These are phyloP conservation scores for Nigrospora sphaerica DNA, from an alignment of 2,329 filamentous ascomycete genomes.

Conservation along the genomic window DNA sequence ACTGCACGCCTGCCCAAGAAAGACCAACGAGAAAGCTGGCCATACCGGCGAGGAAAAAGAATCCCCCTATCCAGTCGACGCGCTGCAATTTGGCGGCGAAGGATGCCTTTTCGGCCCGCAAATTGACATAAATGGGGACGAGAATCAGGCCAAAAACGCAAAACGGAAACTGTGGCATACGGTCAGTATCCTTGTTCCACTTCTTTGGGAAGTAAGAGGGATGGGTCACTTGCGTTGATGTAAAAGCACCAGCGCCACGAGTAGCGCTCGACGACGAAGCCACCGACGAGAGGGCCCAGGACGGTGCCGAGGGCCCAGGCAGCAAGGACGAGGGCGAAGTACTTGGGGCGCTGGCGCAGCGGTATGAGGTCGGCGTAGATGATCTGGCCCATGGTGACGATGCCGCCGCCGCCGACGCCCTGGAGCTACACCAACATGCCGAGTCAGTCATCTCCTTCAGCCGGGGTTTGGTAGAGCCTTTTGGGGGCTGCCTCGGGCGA, in stretches of 20 bases:
- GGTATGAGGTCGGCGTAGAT: constrained; percentile 9
- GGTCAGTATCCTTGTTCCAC: no score
- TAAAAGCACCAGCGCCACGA: constrained; percentile 12
- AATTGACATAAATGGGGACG: constrained; percentile 9
- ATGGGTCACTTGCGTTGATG: constrained; percentile 5
- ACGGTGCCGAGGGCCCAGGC: constrained; percentile 9
- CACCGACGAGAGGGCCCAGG: constrained; percentile 8
- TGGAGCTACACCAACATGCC: background rate
- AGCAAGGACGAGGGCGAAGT: constrained; percentile 3
- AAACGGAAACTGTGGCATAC: constrained; percentile 6
- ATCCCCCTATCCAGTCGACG: constrained; percentile 42
- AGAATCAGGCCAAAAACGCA: constrained; percentile 9
- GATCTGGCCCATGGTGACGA: constrained; percentile 6
- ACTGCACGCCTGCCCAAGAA: constrained; percentile 34
- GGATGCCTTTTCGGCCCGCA: background rate
- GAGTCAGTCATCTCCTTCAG: no score
- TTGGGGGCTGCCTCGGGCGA: no score
- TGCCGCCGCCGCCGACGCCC: constrained; percentile 8
- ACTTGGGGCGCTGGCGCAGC: constrained; percentile 10
- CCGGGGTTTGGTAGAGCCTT: no score
- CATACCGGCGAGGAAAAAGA: constrained; percentile 38
- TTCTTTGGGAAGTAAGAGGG: background rate
- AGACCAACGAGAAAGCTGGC: constrained; percentile 39
- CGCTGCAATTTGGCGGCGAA: constrained; percentile 3
- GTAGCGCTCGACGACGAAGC: constrained; percentile 6